These are phyloP conservation scores for Coffea humblotiana DNA, from an alignment of 305 asterid species.

Conservation along the genomic window DNA sequence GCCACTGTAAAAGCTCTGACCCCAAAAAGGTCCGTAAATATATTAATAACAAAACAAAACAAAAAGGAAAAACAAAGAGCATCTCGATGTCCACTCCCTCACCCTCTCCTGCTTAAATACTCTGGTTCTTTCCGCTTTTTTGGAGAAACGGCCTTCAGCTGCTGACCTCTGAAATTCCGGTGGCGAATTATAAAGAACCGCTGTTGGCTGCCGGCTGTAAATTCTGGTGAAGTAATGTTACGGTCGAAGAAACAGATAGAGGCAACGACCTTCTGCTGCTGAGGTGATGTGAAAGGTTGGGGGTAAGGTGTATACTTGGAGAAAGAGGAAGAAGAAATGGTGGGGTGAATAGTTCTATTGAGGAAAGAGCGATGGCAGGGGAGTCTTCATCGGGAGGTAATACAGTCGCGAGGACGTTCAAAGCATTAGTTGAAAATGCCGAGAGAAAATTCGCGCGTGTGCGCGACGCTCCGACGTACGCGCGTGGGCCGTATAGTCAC, in stretches of 20 bases:
- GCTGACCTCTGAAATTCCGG: no score
- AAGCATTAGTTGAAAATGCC: conserved; percentile 70
- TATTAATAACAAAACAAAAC: conserved; percentile 8
- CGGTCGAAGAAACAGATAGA: not conserved
- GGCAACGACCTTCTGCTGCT: no score
- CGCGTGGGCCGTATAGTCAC: conserved; percentile 60
- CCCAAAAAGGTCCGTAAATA: conserved; percentile 15
- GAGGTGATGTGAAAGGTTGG: no score
- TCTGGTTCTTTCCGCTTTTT: no score
- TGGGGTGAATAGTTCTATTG: not conserved
- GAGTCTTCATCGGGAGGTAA: conserved; percentile 54
- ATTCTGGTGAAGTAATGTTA: not conserved
- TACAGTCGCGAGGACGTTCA: conserved; percentile 53
- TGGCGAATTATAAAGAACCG: no score
- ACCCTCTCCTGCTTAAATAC: not conserved
- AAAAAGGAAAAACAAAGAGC: conserved; percentile 29
- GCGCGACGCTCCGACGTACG: conserved; percentile 87
- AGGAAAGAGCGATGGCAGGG: conserved; percentile 10
- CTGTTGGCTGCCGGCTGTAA: not conserved
- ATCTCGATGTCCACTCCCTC: conserved; percentile 29
- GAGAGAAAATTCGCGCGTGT: conserved; percentile 92
- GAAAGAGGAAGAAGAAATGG: conserved; percentile 25
- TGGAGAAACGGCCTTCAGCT: no score
- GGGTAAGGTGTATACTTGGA: not conserved
- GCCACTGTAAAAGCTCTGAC: conserved; percentile 27